Evolutionary conservation across 805 yeast species (phyloP), one percentile per base, ranked within the genome.

Genomic region (Isabelozyma pseudorhagii): DNA sequence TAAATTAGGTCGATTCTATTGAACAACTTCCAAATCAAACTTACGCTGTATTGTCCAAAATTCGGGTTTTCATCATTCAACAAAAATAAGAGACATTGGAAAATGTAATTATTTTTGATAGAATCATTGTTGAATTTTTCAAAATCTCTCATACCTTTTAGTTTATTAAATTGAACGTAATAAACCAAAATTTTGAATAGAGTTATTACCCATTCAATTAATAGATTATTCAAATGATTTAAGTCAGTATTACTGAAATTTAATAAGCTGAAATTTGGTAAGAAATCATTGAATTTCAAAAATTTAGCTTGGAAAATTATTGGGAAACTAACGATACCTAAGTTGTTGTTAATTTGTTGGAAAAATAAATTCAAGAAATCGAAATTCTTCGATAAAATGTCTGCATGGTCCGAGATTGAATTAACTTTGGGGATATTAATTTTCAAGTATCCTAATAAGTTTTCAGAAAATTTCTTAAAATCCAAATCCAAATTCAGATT

Each of bases 241-340:
- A 67, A 46, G 42, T 69, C 70, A 11, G 53, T 41, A 4, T 56
- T 46, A 25, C 62, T 60, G 13, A 66, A 53, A 17, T 54, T 46
- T n/a, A 57, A 14, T 9, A 60, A 46, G 2, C 52, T 45, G 8
- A 60, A 50, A 21, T 58, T 56, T 4, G 36, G n/a, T 31, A 31
- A 31, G 36, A 31, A 31, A 31, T 31, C 36, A 3, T 38, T 28
- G 57, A 54, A 28, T 10, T 59, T 58, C n/a, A 67, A 56, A 47
- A 72, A 74, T 42, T 39, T 68, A 50, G 52, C 63, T 51, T 55
- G 65, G 58, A 79, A 72, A 8, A 81, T 58, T 34, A 81, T 54
- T 0, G 86, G 85, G 50, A 78, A 69, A 8, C 79, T 63, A 11
- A 80, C 67, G 25, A 81, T 69, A 1, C 84, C 83, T 46, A 82